Conservation (phyloP, 2,329 filamentous ascomycete genomes). For the Drechslerella coelobrocha region DNA sequence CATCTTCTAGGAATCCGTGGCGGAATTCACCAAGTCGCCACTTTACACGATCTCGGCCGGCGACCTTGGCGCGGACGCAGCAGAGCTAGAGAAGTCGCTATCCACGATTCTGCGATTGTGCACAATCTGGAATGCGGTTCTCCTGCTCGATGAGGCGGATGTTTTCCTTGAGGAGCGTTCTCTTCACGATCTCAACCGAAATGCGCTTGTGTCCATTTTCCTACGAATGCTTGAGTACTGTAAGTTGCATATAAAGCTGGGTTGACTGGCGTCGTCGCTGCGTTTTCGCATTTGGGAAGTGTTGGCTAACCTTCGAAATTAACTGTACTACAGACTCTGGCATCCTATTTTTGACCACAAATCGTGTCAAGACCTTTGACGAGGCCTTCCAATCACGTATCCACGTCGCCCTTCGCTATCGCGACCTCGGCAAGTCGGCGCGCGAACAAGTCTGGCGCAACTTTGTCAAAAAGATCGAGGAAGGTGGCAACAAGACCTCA, state of each 20-base stretch:
- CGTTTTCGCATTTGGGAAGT: background rate
- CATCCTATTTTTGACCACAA: conserved; percentile 61
- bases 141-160: conserved; percentile 85
- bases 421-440: conserved; percentile 53
- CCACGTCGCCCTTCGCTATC: conserved; percentile 57
- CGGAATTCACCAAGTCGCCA: conserved; percentile 63
- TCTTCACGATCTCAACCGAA: conserved; percentile 82
- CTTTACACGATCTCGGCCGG: conserved; percentile 62
- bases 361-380: conserved; percentile 60
- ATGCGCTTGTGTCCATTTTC: conserved; percentile 72
- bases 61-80: conserved; percentile 57
- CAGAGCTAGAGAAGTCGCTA: conserved; percentile 73
- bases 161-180: conserved; percentile 84
- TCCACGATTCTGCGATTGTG: conserved; percentile 87
- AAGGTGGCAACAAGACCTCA: conserved; percentile 32
- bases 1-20: conserved; percentile 61
- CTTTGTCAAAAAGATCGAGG: conserved; percentile 53
- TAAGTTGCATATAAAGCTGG: conserved; percentile 19
- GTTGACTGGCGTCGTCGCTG: background rate
- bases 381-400: conserved; percentile 59
- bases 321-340: conserved; percentile 54
- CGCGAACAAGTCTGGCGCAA: conserved; percentile 56
- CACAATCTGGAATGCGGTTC: conserved; percentile 83
- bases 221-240: conserved; percentile 60
- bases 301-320: background rate